Percentiles rank a stretch among this genome's conserved stretches.
Evolutionary conservation across 306 rosid genomes (phyloP).

Genomic region (Medicago lupulina): DNA sequence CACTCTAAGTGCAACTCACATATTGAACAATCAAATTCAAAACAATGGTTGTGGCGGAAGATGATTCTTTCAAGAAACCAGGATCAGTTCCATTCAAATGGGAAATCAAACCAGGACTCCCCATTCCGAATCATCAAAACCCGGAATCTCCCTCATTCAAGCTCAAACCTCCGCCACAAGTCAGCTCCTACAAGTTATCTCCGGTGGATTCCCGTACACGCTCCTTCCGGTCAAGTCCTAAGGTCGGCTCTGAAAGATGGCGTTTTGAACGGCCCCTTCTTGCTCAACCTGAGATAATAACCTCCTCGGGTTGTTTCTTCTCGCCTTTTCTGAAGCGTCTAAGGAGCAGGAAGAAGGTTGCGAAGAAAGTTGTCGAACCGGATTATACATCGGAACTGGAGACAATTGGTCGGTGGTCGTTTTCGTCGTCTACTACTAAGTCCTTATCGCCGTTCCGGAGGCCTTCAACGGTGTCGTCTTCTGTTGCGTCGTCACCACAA

Average conservation of each 20-base stretch:
- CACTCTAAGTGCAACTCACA: background rate
- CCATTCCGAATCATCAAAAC: constrained; percentile 49
- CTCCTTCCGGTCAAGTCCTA: constrained; percentile 56
- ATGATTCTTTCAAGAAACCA: constrained; percentile 64
- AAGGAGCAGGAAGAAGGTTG: constrained; percentile 34
- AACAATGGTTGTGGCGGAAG: constrained; percentile 53
- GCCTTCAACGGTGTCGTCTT: constrained; percentile 54
- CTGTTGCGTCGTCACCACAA: constrained; percentile 70
- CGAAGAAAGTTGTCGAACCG: constrained; percentile 29
- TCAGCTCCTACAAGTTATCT: constrained; percentile 35
- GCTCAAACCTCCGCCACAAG: constrained; percentile 74
- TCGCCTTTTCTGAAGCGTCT: constrained; percentile 62
- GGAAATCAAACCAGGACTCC: constrained; percentile 95
- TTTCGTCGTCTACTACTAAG: constrained; percentile 55
- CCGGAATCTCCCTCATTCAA: constrained; percentile 43
- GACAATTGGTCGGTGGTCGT: constrained; percentile 65
- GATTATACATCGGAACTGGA: constrained; percentile 60
- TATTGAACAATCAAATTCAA: background rate
- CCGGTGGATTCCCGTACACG: constrained; percentile 45
- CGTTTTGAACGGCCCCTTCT: constrained; percentile 53
- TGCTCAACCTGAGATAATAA: constrained; percentile 50
- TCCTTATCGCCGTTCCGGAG: constrained; percentile 63
- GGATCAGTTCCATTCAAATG: constrained; percentile 92
- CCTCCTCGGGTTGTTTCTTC: constrained; percentile 68
- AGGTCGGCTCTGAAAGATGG: constrained; percentile 66